These are phyloP conservation scores for Tuber borchii DNA, from an alignment of 495 filamentous ascomycete species.

Conservation along the genomic window DNA sequence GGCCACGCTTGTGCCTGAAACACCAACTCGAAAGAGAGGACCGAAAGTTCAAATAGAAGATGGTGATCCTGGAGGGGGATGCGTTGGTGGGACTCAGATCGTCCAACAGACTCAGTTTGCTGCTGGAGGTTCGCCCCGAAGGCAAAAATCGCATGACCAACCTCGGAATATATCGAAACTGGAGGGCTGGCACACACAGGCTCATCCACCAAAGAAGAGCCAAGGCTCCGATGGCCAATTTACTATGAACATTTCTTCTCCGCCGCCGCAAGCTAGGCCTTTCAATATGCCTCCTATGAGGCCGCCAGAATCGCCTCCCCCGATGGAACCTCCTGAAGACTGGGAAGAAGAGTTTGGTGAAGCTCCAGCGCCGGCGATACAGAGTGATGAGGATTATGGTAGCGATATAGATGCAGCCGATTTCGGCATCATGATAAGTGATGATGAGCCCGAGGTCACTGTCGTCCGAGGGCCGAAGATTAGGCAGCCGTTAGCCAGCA, in stretches of 20 bases:
- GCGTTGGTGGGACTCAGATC: slow-evolving; percentile 12
- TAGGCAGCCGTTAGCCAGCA: slow-evolving; percentile 15
- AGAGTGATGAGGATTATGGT: slow-evolving; percentile 39
- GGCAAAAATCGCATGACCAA: slow-evolving; percentile 4
- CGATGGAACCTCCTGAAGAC: slow-evolving; percentile 3
- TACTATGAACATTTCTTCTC: slow-evolving; percentile 9
- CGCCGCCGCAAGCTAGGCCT: slow-evolving; percentile 14
- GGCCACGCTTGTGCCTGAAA: slow-evolving; percentile 27
- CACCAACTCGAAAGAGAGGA: slow-evolving; percentile 20
- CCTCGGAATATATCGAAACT: slow-evolving; percentile 1
- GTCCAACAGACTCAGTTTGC: slow-evolving; percentile 29
- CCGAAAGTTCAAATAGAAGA: slow-evolving; percentile 4
- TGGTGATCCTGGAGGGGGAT: background rate
- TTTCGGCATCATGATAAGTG: slow-evolving; percentile 28
- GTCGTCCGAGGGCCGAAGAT: background rate
- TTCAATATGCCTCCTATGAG: slow-evolving; percentile 2
- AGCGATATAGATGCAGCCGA: slow-evolving; percentile 33
- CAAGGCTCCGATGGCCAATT: background rate
- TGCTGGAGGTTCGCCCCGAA: background rate
- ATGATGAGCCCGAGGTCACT: slow-evolving; percentile 26
- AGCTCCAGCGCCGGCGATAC: slow-evolving; percentile 31
- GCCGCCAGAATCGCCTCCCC: slow-evolving; percentile 14
- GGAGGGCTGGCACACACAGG: slow-evolving; percentile 3
- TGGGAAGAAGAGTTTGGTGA: slow-evolving; percentile 16
- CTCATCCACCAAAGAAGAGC: slow-evolving; percentile 2